phyloP scores from a whole-genome alignment of 1,284 basidiomycete genomes.

The Fomitopsis betulina region DNA sequence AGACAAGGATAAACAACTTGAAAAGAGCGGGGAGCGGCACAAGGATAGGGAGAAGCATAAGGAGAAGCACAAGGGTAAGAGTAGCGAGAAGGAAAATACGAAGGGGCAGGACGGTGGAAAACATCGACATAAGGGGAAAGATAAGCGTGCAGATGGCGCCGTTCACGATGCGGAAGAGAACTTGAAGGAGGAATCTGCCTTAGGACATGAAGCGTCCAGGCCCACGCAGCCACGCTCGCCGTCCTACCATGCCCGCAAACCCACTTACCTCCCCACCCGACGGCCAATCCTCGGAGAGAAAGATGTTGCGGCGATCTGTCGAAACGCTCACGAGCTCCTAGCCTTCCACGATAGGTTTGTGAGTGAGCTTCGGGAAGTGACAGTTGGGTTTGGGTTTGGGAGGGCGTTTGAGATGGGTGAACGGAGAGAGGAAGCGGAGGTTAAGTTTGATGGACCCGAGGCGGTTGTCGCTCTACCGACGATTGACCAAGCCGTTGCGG shows the following conservation, averaged over 20 bases:
- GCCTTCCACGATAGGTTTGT: slow-evolving; percentile 72
- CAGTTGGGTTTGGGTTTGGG: slow-evolving; percentile 45
- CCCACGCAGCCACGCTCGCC: slow-evolving; percentile 2
- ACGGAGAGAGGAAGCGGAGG: slow-evolving; percentile 3
- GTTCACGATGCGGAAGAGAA: not conserved
- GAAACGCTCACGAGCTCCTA: slow-evolving; percentile 76
- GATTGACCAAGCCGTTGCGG: slow-evolving; percentile 22
- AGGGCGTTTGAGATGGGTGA: slow-evolving; percentile 16
- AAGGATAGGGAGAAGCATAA: slow-evolving; percentile 7
- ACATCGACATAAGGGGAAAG: not conserved
- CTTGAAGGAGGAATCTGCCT: slow-evolving; percentile 10
- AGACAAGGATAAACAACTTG: slow-evolving; percentile 2
- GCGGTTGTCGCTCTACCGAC: slow-evolving; percentile 8
- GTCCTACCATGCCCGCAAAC: slow-evolving; percentile 29
- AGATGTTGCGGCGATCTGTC: slow-evolving; percentile 55
- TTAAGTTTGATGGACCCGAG: slow-evolving; percentile 7
- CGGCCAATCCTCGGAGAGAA: slow-evolving; percentile 40
- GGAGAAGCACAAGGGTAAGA: slow-evolving; percentile 3
- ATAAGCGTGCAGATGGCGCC: not conserved
- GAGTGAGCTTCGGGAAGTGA: slow-evolving; percentile 49
- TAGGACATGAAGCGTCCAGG: slow-evolving; percentile 1
- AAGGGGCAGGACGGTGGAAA: not conserved
- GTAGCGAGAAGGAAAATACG: slow-evolving; percentile 4
- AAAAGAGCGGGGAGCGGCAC: slow-evolving; percentile 1
- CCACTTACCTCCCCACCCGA: slow-evolving; percentile 25